phyloP scores from a whole-genome alignment of 108 stramenopile genomes.

The Phaeodactylum tricornutum region DNA sequence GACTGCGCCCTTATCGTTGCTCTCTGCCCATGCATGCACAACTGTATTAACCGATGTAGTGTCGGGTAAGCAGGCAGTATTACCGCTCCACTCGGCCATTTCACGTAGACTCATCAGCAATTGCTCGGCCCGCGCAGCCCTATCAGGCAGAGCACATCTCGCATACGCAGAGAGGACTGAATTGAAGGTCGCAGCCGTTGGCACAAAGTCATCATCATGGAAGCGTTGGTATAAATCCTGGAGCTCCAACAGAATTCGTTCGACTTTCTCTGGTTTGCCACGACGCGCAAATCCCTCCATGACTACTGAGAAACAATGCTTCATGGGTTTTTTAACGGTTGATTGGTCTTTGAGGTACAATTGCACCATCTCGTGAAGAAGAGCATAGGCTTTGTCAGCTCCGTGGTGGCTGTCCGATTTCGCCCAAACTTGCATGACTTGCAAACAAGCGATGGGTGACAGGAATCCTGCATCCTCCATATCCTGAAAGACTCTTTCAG shows the following conservation, averaged over 20 bases:
- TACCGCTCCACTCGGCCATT: background rate
- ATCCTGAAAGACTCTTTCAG: background rate
- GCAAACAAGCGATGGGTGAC: background rate
- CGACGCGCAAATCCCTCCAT: background rate
- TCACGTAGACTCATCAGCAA: background rate
- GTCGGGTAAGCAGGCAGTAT: conserved; percentile 2
- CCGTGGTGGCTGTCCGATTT: no score
- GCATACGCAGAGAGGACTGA: background rate
- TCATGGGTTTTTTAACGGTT: background rate
- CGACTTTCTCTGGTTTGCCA: background rate
- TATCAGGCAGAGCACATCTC: background rate
- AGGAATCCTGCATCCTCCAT: background rate
- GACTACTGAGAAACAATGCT: background rate
- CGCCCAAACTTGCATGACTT: background rate
- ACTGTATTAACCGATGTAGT: conserved; percentile 1
- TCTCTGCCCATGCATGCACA: conserved; percentile 1
- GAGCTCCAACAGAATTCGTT: background rate
- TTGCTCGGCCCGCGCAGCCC: background rate
- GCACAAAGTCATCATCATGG: background rate
- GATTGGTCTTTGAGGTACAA: background rate
- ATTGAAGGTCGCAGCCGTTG: background rate
- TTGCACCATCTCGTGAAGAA: background rate
- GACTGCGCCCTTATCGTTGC: background rate
- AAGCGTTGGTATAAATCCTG: background rate
- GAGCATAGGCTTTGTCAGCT: background rate